Percentiles rank a stretch among this genome's conserved stretches.
phyloP scores from a whole-genome alignment of 371 early-diverging fungal species.

The Blakeslea trispora region DNA sequence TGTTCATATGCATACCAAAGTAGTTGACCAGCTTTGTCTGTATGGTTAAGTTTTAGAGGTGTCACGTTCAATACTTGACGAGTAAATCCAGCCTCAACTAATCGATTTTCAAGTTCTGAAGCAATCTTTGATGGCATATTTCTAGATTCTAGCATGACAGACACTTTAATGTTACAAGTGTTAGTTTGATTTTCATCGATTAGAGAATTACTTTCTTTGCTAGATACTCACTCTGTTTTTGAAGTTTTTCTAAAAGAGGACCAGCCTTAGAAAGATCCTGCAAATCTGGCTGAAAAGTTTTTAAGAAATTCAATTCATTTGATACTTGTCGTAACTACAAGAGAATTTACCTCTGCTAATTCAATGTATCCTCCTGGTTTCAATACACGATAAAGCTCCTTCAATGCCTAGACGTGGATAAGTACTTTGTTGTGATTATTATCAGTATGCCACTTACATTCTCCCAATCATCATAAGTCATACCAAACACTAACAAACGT shows the following conservation, averaged over 20 bases:
- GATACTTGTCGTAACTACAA: background rate
- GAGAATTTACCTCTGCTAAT: constrained; percentile 36
- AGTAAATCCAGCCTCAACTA: constrained; percentile 14
- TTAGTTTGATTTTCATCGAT: too few relatives aligned
- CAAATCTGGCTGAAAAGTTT: constrained; percentile 8
- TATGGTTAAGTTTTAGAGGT: constrained; percentile 16
- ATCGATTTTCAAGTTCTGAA: constrained; percentile 13
- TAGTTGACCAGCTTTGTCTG: constrained; percentile 16
- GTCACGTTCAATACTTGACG: background rate
- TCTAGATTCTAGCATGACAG: constrained; percentile 1
- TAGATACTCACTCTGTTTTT: constrained; percentile 7
- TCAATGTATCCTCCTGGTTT: constrained; percentile 33
- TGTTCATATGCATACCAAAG: constrained; percentile 6
- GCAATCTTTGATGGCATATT: constrained; percentile 16
- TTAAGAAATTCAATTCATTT: too few relatives aligned
- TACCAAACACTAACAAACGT: constrained; percentile 14
- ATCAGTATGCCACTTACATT: constrained; percentile 1
- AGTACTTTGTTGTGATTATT: background rate
- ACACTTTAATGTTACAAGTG: too few relatives aligned
- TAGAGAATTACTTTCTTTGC: too few relatives aligned
- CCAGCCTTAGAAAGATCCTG: constrained; percentile 4
- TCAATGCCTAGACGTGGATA: constrained; percentile 2
- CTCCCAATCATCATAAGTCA: constrained; percentile 15
- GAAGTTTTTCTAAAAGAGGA: constrained; percentile 4
- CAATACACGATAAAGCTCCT: constrained; percentile 11